Evolutionary conservation across 2,329 filamentous ascomycete species (phyloP).

Genomic region (Monilinia aucupariae): DNA sequence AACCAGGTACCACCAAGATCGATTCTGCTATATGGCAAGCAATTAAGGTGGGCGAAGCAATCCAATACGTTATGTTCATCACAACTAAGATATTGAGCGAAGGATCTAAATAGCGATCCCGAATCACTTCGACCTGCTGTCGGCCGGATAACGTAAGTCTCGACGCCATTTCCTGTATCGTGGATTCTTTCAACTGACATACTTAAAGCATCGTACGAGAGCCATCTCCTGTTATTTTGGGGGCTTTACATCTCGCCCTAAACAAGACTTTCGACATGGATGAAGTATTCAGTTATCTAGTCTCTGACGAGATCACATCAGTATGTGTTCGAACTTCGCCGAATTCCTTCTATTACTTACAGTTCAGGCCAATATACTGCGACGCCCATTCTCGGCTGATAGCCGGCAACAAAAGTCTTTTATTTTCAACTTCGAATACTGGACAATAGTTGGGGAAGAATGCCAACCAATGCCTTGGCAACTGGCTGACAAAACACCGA

Average conservation of each 20-base stretch:
- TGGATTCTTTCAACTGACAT: not conserved
- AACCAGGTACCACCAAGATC: slow-evolving; percentile 23
- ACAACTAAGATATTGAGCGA: slow-evolving; percentile 6
- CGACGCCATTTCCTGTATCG: not conserved
- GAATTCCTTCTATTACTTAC: not conserved
- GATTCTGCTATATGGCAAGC: slow-evolving; percentile 29
- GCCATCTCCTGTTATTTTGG: slow-evolving; percentile 55
- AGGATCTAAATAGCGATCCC: slow-evolving; percentile 28
- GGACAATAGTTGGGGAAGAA: slow-evolving; percentile 52
- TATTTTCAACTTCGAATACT: slow-evolving; percentile 61
- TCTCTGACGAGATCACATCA: slow-evolving; percentile 43
- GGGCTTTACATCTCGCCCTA: slow-evolving; percentile 54
- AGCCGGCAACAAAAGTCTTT: slow-evolving; percentile 50
- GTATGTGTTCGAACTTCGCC: slow-evolving; percentile 37
- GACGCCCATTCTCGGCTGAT: slow-evolving; percentile 32
- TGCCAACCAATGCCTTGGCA: slow-evolving; percentile 57
- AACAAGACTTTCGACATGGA: slow-evolving; percentile 56
- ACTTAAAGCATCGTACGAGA: slow-evolving; percentile 47
- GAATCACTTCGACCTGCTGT: slow-evolving; percentile 22
- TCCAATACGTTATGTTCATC: not conserved
- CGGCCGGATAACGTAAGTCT: slow-evolving; percentile 26
- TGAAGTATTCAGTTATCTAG: slow-evolving; percentile 51
- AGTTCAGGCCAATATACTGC: slow-evolving; percentile 20
- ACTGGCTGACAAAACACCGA: slow-evolving; percentile 41
- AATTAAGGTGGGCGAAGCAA: slow-evolving; percentile 22